Evolutionary conservation across 768 basidiomycete genomes (phyloP).

Genomic region (Pisolithus microcarpus): DNA sequence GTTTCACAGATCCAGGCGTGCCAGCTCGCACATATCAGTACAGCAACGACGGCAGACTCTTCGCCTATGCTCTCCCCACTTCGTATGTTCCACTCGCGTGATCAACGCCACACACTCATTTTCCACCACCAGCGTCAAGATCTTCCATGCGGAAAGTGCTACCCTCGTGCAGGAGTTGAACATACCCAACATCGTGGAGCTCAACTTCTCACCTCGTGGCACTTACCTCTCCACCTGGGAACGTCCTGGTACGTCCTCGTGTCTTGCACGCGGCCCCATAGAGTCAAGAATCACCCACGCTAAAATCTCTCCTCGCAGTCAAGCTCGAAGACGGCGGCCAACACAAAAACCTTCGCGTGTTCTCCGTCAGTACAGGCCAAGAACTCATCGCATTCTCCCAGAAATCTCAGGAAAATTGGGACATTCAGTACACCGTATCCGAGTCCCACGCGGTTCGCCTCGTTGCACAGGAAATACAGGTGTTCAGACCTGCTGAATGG

Average conservation of each 20-base stretch:
- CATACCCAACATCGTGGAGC: slow-evolving; percentile 41
- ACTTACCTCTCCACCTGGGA: too few species aligned
- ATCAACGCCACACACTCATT: slow-evolving; percentile 9
- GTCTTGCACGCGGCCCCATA: slow-evolving; percentile 5
- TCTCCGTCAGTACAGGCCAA: slow-evolving; percentile 77
- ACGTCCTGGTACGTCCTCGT: slow-evolving; percentile 18
- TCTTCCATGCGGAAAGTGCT: slow-evolving; percentile 69
- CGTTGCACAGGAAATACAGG: slow-evolving; percentile 75
- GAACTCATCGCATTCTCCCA: slow-evolving; percentile 85
- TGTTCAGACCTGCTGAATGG: slow-evolving; percentile 78
- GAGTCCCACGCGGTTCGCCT: slow-evolving; percentile 81
- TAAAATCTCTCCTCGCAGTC: slow-evolving; percentile 29
- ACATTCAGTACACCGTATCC: slow-evolving; percentile 84
- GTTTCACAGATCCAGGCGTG: slow-evolving; percentile 60
- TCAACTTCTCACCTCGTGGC: too few species aligned
- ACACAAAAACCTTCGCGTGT: slow-evolving; percentile 92
- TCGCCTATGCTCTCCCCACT: slow-evolving; percentile 74
- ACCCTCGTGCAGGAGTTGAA: slow-evolving; percentile 18
- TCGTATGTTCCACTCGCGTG: slow-evolving; percentile 43
- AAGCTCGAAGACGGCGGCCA: slow-evolving; percentile 87
- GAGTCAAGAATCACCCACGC: slow-evolving; percentile 1
- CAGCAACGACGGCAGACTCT: slow-evolving; percentile 80
- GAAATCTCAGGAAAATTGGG: slow-evolving; percentile 89
- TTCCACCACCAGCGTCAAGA: slow-evolving; percentile 49
- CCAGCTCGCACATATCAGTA: slow-evolving; percentile 74